Evolutionary conservation across 176 grass and related monocot genomes (phyloP).

Genomic region (Calamus simplicifolius): DNA sequence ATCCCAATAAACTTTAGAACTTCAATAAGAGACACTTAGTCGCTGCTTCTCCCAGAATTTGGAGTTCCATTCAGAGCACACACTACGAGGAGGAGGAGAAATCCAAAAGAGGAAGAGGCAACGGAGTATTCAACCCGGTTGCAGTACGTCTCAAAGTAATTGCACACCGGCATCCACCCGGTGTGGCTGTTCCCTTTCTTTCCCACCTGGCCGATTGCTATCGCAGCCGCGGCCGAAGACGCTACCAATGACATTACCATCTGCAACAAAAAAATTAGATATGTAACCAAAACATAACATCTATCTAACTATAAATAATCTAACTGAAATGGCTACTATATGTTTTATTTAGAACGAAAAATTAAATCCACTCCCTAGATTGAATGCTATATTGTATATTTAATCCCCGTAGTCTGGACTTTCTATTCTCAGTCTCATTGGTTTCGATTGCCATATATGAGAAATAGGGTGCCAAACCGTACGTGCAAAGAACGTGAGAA

Average conservation of each 20-base stretch:
- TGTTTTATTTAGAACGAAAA: too few relatives aligned
- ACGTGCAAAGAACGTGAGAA: too few relatives aligned
- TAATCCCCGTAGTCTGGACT: not conserved
- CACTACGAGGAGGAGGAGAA: not conserved
- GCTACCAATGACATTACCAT: not conserved
- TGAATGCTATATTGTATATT: not conserved
- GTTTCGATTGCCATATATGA: too few relatives aligned
- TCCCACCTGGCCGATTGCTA: not conserved
- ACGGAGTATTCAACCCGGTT: not conserved
- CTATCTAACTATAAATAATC: too few relatives aligned
- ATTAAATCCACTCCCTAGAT: too few relatives aligned
- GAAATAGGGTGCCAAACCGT: too few relatives aligned
- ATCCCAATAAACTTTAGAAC: not conserved
- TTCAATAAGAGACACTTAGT: not conserved
- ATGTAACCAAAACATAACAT: too few relatives aligned
- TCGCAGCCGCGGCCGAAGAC: not conserved
- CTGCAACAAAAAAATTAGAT: too few relatives aligned
- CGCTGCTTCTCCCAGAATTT: not conserved
- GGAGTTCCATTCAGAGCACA: not conserved
- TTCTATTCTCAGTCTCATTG: too few relatives aligned
- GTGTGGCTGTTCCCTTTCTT: not conserved
- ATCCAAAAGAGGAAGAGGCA: not conserved
- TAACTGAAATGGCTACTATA: too few relatives aligned
- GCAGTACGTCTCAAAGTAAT: conserved; percentile 5
- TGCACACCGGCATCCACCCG: conserved; percentile 8